These are phyloP conservation scores for Baorangia bicolor DNA, from an alignment of 768 basidiomycete genomes.

Conservation along the genomic window DNA sequence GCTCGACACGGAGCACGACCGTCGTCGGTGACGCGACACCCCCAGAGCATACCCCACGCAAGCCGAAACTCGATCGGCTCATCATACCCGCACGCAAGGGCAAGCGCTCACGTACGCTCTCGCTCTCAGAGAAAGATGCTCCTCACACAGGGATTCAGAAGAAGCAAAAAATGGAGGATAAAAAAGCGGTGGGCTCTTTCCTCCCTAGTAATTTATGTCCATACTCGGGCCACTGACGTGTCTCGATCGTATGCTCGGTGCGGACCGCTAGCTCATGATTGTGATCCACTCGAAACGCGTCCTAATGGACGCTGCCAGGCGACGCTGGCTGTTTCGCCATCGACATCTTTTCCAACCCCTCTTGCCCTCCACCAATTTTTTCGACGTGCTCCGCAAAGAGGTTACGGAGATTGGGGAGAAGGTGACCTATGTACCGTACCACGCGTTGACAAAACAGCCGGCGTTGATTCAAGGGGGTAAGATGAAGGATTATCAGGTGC, in stretches of 20 bases:
- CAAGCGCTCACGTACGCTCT: constrained; percentile 21
- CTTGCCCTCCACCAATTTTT: constrained; percentile 42
- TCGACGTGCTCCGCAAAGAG: constrained; percentile 36
- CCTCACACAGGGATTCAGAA: constrained; percentile 9
- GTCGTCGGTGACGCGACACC: constrained; percentile 30
- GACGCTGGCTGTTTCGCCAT: constrained; percentile 47
- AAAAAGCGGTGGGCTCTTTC: constrained; percentile 38
- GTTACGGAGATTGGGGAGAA: constrained; percentile 28
- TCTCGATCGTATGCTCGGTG: neutral
- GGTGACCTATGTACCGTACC: constrained; percentile 36
- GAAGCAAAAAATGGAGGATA: constrained; percentile 35
- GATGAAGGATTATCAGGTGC: constrained; percentile 73
- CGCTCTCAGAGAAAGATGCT: constrained; percentile 1
- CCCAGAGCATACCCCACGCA: neutral
- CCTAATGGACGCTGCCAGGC: constrained; percentile 40
- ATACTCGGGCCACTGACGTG: neutral
- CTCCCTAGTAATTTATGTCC: neutral
- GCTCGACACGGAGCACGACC: constrained; percentile 29
- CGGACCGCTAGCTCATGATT: constrained; percentile 39
- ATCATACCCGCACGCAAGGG: constrained; percentile 10
- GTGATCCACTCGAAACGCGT: constrained; percentile 38
- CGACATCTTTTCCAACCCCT: constrained; percentile 46
- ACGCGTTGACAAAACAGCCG: constrained; percentile 47
- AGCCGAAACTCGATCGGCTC: constrained; percentile 1
- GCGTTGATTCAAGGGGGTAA: constrained; percentile 49